Conservation (phyloP, 2,329 filamentous ascomycete genomes). For the Sphaerulina vaccinii region DNA sequence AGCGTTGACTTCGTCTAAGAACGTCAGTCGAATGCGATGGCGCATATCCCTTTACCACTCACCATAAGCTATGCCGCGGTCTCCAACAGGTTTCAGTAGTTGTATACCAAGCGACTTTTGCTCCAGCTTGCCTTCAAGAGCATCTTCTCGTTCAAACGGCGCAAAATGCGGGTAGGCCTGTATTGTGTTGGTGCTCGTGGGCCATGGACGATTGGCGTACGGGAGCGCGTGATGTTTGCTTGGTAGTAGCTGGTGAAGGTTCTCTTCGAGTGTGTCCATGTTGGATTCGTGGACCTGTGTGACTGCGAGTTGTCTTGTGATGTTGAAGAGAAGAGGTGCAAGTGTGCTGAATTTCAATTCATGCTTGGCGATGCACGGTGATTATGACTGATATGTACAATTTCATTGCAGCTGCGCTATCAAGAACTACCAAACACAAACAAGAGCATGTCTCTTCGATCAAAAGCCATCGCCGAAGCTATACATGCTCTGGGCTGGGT, state of each 20-base stretch:
- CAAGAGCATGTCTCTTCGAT: not conserved
- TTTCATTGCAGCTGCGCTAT: constrained; percentile 3
- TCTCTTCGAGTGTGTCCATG: constrained; percentile 13
- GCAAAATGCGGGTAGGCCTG: too few relatives aligned
- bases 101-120: not conserved
- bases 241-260: constrained; percentile 16
- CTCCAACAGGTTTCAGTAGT: not conserved
- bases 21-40: not conserved
- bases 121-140: too few relatives aligned
- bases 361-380: not conserved
- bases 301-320: not conserved
- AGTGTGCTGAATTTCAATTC: not conserved
- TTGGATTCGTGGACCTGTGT: not conserved
- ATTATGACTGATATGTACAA: not conserved
- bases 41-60: not conserved
- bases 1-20: constrained; percentile 6
- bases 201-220: constrained; percentile 1
- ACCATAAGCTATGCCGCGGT: constrained; percentile 16
- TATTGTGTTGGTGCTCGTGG: too few relatives aligned
- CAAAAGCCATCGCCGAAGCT: not conserved
- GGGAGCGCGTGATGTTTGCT: constrained; percentile 2
- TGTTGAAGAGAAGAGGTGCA: not conserved
- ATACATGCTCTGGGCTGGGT: not conserved
- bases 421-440: not conserved
- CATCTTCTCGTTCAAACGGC: too few relatives aligned